Percentiles rank a stretch among this genome's conserved stretches.
phyloP scores from a whole-genome alignment of 2,329 filamentous ascomycete genomes.

The Tolypocladium amazonense region DNA sequence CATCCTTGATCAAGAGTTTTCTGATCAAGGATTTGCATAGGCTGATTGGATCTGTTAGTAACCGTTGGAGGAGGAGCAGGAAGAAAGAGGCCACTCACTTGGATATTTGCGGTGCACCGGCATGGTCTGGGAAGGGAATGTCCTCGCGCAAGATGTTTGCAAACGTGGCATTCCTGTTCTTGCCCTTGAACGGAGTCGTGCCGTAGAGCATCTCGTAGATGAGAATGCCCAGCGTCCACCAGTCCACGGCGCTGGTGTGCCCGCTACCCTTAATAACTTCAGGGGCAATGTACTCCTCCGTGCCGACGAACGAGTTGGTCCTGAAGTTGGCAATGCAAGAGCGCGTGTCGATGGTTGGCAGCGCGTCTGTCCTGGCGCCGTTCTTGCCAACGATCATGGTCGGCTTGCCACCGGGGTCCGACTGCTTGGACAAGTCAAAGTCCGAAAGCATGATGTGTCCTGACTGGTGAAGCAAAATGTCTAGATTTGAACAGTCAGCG shows the following conservation, averaged over 20 bases:
- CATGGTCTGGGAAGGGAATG: conserved; percentile 87
- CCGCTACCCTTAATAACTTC: conserved; percentile 98
- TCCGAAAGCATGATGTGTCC: conserved; percentile 99
- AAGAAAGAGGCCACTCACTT: conserved; percentile 51
- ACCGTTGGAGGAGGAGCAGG: neutral
- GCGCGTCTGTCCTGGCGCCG: conserved; percentile 72
- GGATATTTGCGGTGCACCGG: conserved; percentile 73
- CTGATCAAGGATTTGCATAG: conserved; percentile 94
- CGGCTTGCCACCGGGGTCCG: conserved; percentile 86
- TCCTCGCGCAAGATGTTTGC: conserved; percentile 95
- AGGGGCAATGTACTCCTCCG: conserved; percentile 96
- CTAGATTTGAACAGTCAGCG: conserved; percentile 30
- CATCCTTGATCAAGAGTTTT: conserved; percentile 96
- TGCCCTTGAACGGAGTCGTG: conserved; percentile 97
- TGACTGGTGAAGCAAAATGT: conserved; percentile 96
- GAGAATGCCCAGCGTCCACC: conserved; percentile 96
- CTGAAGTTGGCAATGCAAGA: conserved; percentile 97
- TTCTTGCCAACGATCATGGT: conserved; percentile 95
- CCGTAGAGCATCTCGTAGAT: conserved; percentile 99
- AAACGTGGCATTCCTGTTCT: conserved; percentile 97
- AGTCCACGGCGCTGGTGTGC: conserved; percentile 96
- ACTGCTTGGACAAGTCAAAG: conserved; percentile 97
- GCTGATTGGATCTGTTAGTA: conserved; percentile 33
- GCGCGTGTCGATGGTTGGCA: conserved; percentile 96
- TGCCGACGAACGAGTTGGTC: conserved; percentile 97